phyloP scores from a whole-genome alignment of 192 early-diverging fungal genomes.

The Coemansia aciculifera region DNA sequence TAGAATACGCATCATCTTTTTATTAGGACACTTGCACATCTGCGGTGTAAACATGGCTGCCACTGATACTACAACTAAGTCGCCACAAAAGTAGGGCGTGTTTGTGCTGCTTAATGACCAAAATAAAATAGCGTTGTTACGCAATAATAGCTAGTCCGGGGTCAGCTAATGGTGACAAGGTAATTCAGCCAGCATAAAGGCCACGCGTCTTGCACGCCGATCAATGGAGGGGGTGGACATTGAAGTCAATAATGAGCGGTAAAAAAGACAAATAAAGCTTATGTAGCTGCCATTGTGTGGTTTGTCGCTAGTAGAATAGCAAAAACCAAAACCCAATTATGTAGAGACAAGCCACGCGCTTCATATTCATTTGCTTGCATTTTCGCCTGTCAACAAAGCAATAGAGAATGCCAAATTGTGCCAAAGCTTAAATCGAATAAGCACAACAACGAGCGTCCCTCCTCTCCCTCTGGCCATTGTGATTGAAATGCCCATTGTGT shows the following conservation, averaged over 20 bases:
- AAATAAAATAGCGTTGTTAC: neutral
- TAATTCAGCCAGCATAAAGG: neutral
- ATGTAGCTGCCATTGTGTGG: neutral
- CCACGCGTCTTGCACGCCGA: neutral
- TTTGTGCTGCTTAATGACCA: neutral
- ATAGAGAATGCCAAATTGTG: neutral
- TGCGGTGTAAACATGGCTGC: neutral
- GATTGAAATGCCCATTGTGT: neutral
- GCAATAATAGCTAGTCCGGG: neutral
- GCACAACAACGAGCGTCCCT: constrained; percentile 2
- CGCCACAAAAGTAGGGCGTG: neutral
- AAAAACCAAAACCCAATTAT: neutral
- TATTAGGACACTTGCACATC: too few species aligned
- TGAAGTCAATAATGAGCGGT: neutral
- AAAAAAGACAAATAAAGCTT: neutral
- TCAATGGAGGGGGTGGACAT: neutral
- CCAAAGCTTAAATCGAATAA: neutral
- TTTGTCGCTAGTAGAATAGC: neutral
- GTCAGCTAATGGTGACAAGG: neutral
- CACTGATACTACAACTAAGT: neutral
- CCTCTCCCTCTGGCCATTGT: neutral
- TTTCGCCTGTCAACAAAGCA: neutral
- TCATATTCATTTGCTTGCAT: neutral
- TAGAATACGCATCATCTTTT: too few species aligned
- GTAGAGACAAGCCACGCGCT: neutral